Conservation (phyloP, 2,329 filamentous ascomycete species). For the Botryotinia globosa region DNA sequence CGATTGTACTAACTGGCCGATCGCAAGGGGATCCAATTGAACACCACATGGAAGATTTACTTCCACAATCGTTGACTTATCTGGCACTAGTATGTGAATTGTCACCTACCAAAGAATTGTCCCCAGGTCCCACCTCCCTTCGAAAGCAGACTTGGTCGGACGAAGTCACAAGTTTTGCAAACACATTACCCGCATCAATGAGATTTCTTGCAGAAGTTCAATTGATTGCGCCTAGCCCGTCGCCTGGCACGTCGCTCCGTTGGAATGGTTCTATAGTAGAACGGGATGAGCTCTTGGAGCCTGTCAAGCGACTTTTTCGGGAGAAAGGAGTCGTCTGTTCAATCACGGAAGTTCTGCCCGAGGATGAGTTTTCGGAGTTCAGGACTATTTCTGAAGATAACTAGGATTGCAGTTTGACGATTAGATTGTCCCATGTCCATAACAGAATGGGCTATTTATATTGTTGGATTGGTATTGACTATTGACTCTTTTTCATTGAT, state of each 20-base stretch:
- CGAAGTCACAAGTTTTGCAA: not conserved
- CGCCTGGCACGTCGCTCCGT: not conserved
- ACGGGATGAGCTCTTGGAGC: not conserved
- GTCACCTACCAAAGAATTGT: not conserved
- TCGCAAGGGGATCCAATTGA: not conserved
- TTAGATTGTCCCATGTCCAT: not conserved
- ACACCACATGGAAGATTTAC: not conserved
- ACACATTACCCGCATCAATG: not conserved
- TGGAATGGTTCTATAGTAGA: not conserved
- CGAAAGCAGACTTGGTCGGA: not conserved
- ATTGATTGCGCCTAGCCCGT: not conserved
- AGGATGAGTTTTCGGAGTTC: not conserved
- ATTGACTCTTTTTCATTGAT: not conserved
- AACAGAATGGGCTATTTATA: too few relatives aligned
- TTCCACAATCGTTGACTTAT: not conserved
- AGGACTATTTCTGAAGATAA: not conserved
- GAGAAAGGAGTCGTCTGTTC: not conserved
- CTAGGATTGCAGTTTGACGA: not conserved
- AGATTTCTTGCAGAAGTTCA: not conserved
- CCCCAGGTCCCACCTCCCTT: too few relatives aligned
- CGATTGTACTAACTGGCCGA: not conserved
- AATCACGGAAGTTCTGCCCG: fast-evolving
- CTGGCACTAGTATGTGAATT: not conserved
- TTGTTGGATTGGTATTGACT: too few relatives aligned
- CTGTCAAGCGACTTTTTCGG: not conserved